A percentile compares a stretch with the other conserved stretches of the same genome.
These are phyloP conservation scores for Lecanicillium sp. DNA, from an alignment of 2,329 filamentous ascomycete species.

Conservation along the genomic window DNA sequence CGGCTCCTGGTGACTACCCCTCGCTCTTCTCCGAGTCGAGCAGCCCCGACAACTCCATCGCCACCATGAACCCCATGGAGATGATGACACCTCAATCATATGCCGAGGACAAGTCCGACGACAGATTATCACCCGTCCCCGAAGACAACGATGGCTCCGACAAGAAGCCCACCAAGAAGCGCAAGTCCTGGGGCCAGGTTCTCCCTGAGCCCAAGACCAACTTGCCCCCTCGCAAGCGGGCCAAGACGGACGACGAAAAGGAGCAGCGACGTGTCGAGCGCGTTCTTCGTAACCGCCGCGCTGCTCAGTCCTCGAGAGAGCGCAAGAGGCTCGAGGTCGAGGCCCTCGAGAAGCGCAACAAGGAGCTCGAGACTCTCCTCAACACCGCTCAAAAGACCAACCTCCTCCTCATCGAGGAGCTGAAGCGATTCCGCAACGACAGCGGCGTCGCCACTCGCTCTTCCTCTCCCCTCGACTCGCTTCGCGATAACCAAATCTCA, in stretches of 20 bases:
- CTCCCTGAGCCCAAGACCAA: constrained; percentile 95
- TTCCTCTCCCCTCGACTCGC: constrained; percentile 36
- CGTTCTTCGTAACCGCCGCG: constrained; percentile 90
- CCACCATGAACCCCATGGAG: constrained; percentile 40
- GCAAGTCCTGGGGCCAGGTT: constrained; percentile 98
- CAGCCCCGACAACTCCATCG: constrained; percentile 23
- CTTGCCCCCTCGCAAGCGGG: constrained; percentile 89
- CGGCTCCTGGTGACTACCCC: constrained; percentile 43
- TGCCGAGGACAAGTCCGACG: constrained; percentile 23
- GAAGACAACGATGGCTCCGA: constrained; percentile 30
- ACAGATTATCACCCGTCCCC: constrained; percentile 3
- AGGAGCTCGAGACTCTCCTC: constrained; percentile 60
- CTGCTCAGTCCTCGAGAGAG: constrained; percentile 93
- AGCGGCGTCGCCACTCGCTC: constrained; percentile 36
- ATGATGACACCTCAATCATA: constrained; percentile 44
- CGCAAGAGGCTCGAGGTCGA: constrained; percentile 87
- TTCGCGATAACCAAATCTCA: constrained; percentile 45
- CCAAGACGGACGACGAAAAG: constrained; percentile 98
- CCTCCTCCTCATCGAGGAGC: constrained; percentile 41
- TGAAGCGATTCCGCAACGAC: constrained; percentile 42
- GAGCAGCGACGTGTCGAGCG: constrained; percentile 96
- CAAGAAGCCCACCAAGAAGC: constrained; percentile 81
- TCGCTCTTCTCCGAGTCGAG: constrained; percentile 39
- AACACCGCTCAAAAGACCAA: constrained; percentile 52
- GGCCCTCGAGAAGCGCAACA: constrained; percentile 70